A percentile compares a stretch with the other conserved stretches of the same genome.
phyloP scores from a whole-genome alignment of 441 rosid genomes.

The Dalechampia spathulata region DNA sequence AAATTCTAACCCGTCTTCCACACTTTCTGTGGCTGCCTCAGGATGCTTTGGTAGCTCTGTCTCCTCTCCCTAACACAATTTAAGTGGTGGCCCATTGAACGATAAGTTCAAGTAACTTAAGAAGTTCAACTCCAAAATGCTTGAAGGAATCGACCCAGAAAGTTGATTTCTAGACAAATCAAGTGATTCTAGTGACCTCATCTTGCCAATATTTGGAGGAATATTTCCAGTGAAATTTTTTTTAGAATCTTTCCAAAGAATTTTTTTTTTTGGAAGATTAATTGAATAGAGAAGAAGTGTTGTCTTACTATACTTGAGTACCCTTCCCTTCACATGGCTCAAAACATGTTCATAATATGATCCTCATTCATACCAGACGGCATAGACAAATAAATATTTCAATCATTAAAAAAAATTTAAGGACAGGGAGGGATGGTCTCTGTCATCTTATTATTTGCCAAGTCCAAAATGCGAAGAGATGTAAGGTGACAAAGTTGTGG shows the following conservation, averaged over 20 bases:
- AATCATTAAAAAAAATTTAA: slow-evolving; percentile 9
- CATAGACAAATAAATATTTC: too few species aligned
- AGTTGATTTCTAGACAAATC: slow-evolving; percentile 24
- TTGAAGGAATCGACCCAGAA: slow-evolving; percentile 21
- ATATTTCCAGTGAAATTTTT: slow-evolving; percentile 22
- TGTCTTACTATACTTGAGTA: neutral
- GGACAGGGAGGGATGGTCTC: slow-evolving; percentile 16
- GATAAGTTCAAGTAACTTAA: slow-evolving; percentile 26
- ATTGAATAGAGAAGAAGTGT: slow-evolving; percentile 16
- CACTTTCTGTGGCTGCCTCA: neutral
- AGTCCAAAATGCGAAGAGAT: slow-evolving; percentile 17
- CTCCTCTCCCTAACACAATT: slow-evolving; percentile 3
- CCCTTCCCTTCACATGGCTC: slow-evolving; percentile 11
- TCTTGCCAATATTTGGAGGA: slow-evolving; percentile 13
- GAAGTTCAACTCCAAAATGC: slow-evolving; percentile 12
- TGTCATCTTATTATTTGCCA: slow-evolving; percentile 6
- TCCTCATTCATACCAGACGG: too few species aligned
- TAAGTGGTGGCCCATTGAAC: slow-evolving; percentile 24
- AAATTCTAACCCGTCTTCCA: neutral
- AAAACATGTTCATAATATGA: slow-evolving; percentile 11
- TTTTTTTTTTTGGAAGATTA: slow-evolving; percentile 23
- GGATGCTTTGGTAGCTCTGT: neutral
- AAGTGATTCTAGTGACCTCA: slow-evolving; percentile 19
- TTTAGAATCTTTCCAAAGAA: slow-evolving; percentile 17
- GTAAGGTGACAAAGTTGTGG: slow-evolving; percentile 1